phyloP scores from a whole-genome alignment of 1,139 yeast genomes.

The Sporopachydermia cereana region DNA sequence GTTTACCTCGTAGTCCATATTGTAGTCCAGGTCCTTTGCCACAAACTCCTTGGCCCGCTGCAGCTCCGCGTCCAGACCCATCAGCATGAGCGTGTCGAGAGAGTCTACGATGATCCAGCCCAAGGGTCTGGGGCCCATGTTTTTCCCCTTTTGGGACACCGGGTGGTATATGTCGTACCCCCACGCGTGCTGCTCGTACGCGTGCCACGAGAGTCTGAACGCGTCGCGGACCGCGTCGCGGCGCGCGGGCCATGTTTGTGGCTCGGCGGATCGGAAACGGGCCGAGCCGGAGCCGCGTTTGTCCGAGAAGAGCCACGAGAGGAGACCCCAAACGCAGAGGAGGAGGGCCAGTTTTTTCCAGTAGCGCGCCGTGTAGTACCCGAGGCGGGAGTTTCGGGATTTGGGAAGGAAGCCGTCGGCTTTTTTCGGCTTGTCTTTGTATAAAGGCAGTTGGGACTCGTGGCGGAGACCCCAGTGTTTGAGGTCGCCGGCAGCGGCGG shows the following conservation, averaged over 20 bases:
- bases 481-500: background rate
- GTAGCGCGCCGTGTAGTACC: slow-evolving; percentile 7
- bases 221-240: slow-evolving; percentile 49
- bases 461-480: background rate
- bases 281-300: background rate
- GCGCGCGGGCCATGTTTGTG: slow-evolving; percentile 28
- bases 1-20: slow-evolving; percentile 65
- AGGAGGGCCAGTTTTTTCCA: slow-evolving; percentile 26
- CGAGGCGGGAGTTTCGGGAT: slow-evolving; percentile 7
- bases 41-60: slow-evolving; percentile 67
- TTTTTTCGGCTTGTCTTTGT: slow-evolving; percentile 28
- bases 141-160: slow-evolving; percentile 45
- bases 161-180: slow-evolving; percentile 67
- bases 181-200: slow-evolving; percentile 72
- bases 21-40: slow-evolving; percentile 40
- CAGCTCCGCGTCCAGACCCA: slow-evolving; percentile 64
- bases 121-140: slow-evolving; percentile 73
- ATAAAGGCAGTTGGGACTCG: slow-evolving; percentile 23
- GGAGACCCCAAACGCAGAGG: slow-evolving; percentile 31
- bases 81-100: slow-evolving; percentile 69
- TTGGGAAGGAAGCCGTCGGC: slow-evolving; percentile 1
- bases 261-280: slow-evolving; percentile 6
- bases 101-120: slow-evolving; percentile 96
- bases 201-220: slow-evolving; percentile 69
- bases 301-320: slow-evolving; percentile 17